Percentiles rank a stretch among this genome's conserved stretches.
phyloP scores from a whole-genome alignment of 306 rosid genomes.

The Acacia acuminata region DNA sequence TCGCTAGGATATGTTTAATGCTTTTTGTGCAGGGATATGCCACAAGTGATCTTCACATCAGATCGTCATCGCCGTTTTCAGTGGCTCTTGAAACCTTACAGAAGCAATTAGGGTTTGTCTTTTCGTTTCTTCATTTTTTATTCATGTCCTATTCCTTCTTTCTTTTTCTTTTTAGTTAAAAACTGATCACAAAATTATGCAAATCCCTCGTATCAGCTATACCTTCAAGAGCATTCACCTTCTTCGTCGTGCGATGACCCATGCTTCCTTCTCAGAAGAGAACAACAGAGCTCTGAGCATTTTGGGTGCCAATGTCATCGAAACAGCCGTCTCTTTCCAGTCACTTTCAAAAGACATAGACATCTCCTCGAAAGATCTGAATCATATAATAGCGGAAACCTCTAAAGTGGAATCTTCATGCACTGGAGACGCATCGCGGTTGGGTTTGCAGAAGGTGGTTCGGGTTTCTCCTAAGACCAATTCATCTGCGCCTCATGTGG shows the following conservation, averaged over 20 bases:
- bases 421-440: not conserved
- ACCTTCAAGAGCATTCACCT: slow-evolving; percentile 45
- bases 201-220: not conserved
- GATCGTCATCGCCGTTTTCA: slow-evolving; percentile 5
- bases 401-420: slow-evolving; percentile 1
- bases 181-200: not conserved
- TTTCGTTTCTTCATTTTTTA: not conserved
- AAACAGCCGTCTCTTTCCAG: slow-evolving; percentile 43
- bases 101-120: slow-evolving; percentile 15
- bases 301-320: slow-evolving; percentile 24
- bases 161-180: not conserved
- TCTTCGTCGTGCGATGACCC: slow-evolving; percentile 85
- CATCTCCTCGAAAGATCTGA: slow-evolving; percentile 1
- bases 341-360: slow-evolving; percentile 51
- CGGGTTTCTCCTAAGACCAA: slow-evolving; percentile 62
- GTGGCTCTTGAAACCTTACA: not conserved
- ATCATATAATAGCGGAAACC: not conserved
- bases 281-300: slow-evolving; percentile 69
- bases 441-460: slow-evolving; percentile 22
- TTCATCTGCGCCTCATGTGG: slow-evolving; percentile 55
- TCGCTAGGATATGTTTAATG: not conserved
- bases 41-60: not conserved
- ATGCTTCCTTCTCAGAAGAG: slow-evolving; percentile 79
- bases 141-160: not conserved
- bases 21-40: not conserved